Evolutionary conservation across 1,284 basidiomycete species (phyloP).

Genomic region (Austroboletus rostrupii): DNA sequence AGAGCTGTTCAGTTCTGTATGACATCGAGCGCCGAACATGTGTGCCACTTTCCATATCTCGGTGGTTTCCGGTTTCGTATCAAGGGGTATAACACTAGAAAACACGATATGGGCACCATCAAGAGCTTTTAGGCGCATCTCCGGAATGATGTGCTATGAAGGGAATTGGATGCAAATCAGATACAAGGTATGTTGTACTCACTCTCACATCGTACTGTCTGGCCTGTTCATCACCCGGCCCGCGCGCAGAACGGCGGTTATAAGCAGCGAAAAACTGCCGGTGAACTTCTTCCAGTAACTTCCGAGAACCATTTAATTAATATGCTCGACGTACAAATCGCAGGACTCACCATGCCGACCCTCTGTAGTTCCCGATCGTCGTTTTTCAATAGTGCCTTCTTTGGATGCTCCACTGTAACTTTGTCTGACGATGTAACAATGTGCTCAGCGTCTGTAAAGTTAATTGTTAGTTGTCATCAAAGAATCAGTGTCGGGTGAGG

Average conservation of each 20-base stretch:
- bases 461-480: conserved; percentile 2
- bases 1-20: conserved; percentile 59
- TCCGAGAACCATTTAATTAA: conserved; percentile 7
- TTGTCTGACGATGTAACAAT: conserved; percentile 9
- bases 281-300: conserved; percentile 81
- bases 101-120: conserved; percentile 81
- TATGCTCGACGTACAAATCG: background rate
- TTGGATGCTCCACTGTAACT: conserved; percentile 39
- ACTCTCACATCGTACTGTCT: conserved; percentile 60
- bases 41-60: conserved; percentile 87
- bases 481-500: conserved; percentile 8
- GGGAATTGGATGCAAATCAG: conserved; percentile 7
- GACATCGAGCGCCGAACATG: conserved; percentile 85
- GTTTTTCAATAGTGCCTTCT: conserved; percentile 80
- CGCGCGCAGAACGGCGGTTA: conserved; percentile 41
- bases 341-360: conserved; percentile 58
- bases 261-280: conserved; percentile 69
- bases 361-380: conserved; percentile 84
- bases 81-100: conserved; percentile 90
- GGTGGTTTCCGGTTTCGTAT: conserved; percentile 71
- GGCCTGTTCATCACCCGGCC: conserved; percentile 27
- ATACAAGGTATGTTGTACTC: conserved; percentile 25
- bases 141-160: conserved; percentile 74
- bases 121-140: conserved; percentile 73
- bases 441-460: conserved; percentile 12